Base-by-base conservation (phyloP, 2,329 filamentous ascomycete species). In the Fusarium sp. region DNA sequence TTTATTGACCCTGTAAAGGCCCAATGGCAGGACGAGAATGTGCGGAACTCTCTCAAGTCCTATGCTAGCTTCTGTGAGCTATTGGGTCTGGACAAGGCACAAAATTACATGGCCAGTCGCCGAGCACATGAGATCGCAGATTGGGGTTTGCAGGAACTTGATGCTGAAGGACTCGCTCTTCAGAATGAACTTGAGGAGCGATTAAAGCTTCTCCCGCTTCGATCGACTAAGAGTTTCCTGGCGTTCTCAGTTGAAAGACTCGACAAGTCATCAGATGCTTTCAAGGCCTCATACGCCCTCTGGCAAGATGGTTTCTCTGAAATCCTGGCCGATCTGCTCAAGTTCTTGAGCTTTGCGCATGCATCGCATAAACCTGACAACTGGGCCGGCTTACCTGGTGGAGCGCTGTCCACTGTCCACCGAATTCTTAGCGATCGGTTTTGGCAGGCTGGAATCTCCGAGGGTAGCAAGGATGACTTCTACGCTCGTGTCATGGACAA, bases 371-470 rank as follows among this genome's bases (percentile, higher is more conserved):
- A 97, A 72, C 88, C 92, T 3, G 83, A 87, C 20, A 96, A 94
- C 74, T 99, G 96, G 95, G 83, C 85, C 11, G 87, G 90, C 31
- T 80, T 97, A 17, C 90, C 94, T 2, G 77, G 83, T 13, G 93
- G 96, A 40, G 90, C 96, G 83, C 90, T 90, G 59, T 81, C 85
- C 7, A 88, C 97, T 51, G 91, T 98, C 37, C 87, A 89, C 41
- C 88, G 92, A 21, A 93, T 98, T 20, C 82, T 99, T 21, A 97
- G 94, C 15, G 96, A 99, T 78, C 87, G 96, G 23, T 99, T 99
- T 77, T 99, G 96, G 96, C 96, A 99, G 82, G 93, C 94, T 9
- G 96, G 96, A 11, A 99, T 99, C 49, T 98, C 96, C 0, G 92
- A 91, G 64, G 96, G 97, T 25, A 98, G 93, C 72, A 94, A 96